Base-by-base conservation (phyloP, 108 stramenopile species). In the Stephanodiscus minutulus region DNA sequence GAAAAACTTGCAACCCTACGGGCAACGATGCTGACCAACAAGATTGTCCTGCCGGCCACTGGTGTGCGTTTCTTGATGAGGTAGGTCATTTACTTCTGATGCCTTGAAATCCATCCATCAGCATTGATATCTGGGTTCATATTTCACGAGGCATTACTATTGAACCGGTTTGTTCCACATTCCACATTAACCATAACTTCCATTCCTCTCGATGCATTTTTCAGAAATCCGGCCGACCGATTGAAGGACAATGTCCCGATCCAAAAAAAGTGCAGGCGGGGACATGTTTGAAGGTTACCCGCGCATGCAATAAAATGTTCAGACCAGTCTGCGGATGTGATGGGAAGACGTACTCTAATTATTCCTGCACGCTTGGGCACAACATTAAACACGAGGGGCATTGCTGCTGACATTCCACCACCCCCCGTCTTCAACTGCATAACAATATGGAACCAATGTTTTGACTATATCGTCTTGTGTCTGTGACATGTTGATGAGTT, bases 21-120 rank as follows among this genome's bases (percentile, higher is more conserved):
- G 57, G 57, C 13, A 58, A 58, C 57, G 57, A 7, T 5, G 17
- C 29, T 5, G 57, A 8, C 57, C 57, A 58, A 33, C 57, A 58
- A 33, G 57, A 24, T 31, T 58, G 57, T 24, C 57, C 3, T 31
- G 29, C 20, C 15, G 57, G 57, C 5, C 7, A 58, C 27, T 58
- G 24, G 17, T 58, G 57, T 33, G 31, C 27, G 6, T 17, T 24
- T 58, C 21, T 15, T 15, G 57, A 24, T 28, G 55, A 25, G 20
- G 20, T 22, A 6, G 18, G 20, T 28, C 13, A 21, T 15, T 17
- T 3, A 33, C n/a, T n/a, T n/a, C n/a, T n/a, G n/a, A n/a, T n/a
- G n/a, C n/a, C n/a, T n/a, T n/a, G n/a, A n/a, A n/a, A n/a, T n/a
- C n/a, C n/a, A n/a, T n/a, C n/a, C n/a, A n/a, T n/a, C n/a, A n/a